Conservation (phyloP, 192 early-diverging fungal species). For the Rhizoclosmatium globosum region DNA sequence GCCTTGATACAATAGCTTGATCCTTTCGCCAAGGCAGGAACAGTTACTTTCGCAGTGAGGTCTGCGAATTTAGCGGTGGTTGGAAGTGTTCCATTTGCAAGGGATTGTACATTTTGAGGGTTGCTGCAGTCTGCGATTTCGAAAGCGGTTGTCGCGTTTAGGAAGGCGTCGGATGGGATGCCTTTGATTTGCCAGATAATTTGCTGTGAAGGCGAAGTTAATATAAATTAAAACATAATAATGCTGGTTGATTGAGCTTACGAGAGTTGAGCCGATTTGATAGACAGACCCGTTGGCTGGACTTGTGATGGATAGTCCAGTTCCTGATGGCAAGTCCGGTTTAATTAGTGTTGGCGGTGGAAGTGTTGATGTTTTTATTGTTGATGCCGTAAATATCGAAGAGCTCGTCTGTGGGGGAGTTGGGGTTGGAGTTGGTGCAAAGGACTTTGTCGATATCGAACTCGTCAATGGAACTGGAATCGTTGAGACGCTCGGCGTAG, state of each 20-base stretch:
- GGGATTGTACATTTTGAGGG: not conserved
- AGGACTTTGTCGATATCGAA: too few relatives aligned
- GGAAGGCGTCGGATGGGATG: not conserved
- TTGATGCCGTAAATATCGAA: too few relatives aligned
- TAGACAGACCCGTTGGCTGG: not conserved
- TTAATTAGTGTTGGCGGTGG: too few relatives aligned
- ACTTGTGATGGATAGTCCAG: not conserved
- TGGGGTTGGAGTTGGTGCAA: too few relatives aligned
- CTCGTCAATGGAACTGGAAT: too few relatives aligned
- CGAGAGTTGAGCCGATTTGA: not conserved
- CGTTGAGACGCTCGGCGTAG: too few relatives aligned
- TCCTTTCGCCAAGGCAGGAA: not conserved
- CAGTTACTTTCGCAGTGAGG: not conserved
- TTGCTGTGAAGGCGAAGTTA: not conserved
- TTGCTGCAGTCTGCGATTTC: not conserved
- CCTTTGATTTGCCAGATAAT: not conserved
- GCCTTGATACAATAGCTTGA: not conserved
- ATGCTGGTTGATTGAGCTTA: not conserved
- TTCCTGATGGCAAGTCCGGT: too few relatives aligned
- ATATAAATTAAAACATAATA: too few relatives aligned
- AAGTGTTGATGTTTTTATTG: too few relatives aligned
- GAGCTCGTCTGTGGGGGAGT: too few relatives aligned
- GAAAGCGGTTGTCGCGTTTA: not conserved
- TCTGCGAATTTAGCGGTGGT: not conserved
- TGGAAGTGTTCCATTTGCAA: not conserved